Evolutionary conservation across 306 rosid genomes (phyloP).

Genomic region (Quercus berberidifolia): DNA sequence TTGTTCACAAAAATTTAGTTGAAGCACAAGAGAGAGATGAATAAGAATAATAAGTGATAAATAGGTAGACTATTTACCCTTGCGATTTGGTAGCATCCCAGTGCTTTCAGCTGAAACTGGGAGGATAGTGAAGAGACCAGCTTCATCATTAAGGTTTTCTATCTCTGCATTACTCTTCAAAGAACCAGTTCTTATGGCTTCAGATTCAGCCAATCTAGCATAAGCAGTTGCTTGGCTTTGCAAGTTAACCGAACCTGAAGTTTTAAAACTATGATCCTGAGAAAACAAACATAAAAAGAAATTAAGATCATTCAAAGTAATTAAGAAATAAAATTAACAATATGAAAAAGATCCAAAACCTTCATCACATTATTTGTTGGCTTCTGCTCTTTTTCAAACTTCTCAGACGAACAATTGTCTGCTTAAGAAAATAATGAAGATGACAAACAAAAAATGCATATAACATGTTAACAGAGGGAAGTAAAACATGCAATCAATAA

Average conservation of each 20-base stretch:
- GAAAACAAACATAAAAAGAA: background rate
- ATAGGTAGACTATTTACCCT: slow-evolving; percentile 38
- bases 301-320: background rate
- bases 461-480: background rate
- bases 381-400: slow-evolving; percentile 17
- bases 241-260: slow-evolving; percentile 40
- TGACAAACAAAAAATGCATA: background rate
- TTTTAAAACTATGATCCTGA: slow-evolving; percentile 36
- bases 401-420: slow-evolving; percentile 15
- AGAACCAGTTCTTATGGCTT: slow-evolving; percentile 36
- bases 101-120: slow-evolving; percentile 81
- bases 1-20: background rate
- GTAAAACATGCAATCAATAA: background rate
- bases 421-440: background rate
- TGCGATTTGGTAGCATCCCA: slow-evolving; percentile 63
- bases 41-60: background rate
- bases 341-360: slow-evolving; percentile 19
- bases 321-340: no score
- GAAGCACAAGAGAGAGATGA: background rate
- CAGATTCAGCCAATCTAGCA: slow-evolving; percentile 73
- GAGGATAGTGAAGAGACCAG: slow-evolving; percentile 35
- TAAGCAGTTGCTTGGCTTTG: slow-evolving; percentile 68
- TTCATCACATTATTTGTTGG: slow-evolving; percentile 14
- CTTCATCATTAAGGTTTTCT: slow-evolving; percentile 31
- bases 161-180: slow-evolving; percentile 27